Evolutionary conservation across 768 basidiomycete genomes (phyloP).

Genomic region (Scleroderma bovista): DNA sequence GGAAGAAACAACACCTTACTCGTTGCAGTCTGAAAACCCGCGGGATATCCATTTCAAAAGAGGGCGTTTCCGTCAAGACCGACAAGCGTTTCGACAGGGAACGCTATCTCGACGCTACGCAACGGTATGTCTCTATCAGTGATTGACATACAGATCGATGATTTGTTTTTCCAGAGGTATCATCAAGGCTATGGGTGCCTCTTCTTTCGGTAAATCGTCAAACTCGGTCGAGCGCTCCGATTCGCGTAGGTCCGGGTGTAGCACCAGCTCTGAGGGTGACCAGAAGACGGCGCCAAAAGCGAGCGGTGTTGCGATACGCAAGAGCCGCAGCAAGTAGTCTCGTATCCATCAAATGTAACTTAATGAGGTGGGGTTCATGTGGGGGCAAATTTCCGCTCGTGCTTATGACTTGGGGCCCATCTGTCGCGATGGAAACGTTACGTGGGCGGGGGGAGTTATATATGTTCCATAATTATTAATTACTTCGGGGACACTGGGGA

Average conservation of each 20-base stretch:
- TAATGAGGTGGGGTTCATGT: too few species aligned
- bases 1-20: not conserved
- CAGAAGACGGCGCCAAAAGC: not conserved
- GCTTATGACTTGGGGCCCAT: too few species aligned
- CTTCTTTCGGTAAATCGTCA: not conserved
- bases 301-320: not conserved
- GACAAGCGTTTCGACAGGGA: conserved; percentile 52
- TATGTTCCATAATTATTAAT: too few species aligned
- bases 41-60: conserved; percentile 52
- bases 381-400: too few species aligned
- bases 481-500: too few species aligned
- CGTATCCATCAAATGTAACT: too few species aligned
- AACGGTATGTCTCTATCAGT: conserved; percentile 39
- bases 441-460: too few species aligned
- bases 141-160: not conserved
- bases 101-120: conserved; percentile 68
- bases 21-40: conserved; percentile 46
- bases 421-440: too few species aligned
- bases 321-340: not conserved
- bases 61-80: conserved; percentile 64
- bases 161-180: conserved; percentile 37
- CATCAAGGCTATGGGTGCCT: conserved; percentile 35
- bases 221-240: not conserved
- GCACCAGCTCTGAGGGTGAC: not conserved
- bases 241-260: not conserved